Conservation (phyloP, 108 stramenopile genomes). For the Cylindrotheca closterium region DNA sequence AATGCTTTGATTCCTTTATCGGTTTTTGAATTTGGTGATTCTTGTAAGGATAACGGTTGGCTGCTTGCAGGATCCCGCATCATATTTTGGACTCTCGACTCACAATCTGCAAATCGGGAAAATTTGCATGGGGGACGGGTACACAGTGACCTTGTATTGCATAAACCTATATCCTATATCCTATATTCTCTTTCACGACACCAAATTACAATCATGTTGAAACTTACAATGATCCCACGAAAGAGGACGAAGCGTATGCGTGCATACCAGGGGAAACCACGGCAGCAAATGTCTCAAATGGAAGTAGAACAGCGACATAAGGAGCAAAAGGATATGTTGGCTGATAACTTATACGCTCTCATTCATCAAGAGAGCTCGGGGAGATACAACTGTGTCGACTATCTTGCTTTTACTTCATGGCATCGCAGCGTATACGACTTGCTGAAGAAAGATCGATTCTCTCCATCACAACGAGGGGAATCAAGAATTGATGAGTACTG, state of each 20-base stretch:
- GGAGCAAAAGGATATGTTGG: slow-evolving; percentile 33
- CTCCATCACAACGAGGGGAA: slow-evolving; percentile 16
- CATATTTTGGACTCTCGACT: too few relatives aligned
- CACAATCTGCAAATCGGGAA: too few relatives aligned
- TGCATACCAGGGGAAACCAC: slow-evolving; percentile 11
- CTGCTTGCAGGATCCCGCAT: too few relatives aligned
- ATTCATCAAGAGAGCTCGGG: slow-evolving; percentile 40
- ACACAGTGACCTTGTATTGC: too few relatives aligned
- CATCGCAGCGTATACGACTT: slow-evolving; percentile 39
- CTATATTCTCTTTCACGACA: not conserved
- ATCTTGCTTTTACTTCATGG: slow-evolving; percentile 47
- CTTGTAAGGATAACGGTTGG: too few relatives aligned
- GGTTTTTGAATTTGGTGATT: too few relatives aligned
- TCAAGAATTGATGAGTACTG: slow-evolving; percentile 58
- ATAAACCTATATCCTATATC: too few relatives aligned
- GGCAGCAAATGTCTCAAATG: slow-evolving; percentile 5
- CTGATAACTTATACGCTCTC: slow-evolving; percentile 36
- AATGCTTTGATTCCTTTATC: too few relatives aligned
- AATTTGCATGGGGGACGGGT: too few relatives aligned
- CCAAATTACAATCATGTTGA: slow-evolving; percentile 33
- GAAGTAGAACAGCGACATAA: slow-evolving; percentile 1
- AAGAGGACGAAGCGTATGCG: slow-evolving; percentile 40
- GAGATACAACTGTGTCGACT: slow-evolving; percentile 46
- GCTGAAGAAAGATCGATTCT: slow-evolving; percentile 18
- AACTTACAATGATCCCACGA: slow-evolving; percentile 60